These are phyloP conservation scores for Rosa multiflora DNA, from an alignment of 306 rosid species.

Conservation along the genomic window DNA sequence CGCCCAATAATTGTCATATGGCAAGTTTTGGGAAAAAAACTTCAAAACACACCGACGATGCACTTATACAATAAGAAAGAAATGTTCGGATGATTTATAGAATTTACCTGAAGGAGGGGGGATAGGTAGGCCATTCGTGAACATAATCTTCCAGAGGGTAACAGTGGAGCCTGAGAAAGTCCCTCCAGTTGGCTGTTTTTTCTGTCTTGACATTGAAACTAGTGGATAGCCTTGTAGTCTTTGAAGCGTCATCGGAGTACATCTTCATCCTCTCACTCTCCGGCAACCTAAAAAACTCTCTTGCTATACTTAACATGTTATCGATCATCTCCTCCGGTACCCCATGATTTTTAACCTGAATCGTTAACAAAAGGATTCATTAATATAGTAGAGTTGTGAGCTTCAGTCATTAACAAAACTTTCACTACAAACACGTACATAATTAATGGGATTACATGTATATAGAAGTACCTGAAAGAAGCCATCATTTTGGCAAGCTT, in stretches of 20 bases:
- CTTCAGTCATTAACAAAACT: neutral
- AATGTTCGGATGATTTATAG: too few relatives aligned
- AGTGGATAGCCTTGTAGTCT: constrained; percentile 51
- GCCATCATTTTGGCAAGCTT: constrained; percentile 40
- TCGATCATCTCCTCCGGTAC: constrained; percentile 26
- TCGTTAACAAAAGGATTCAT: neutral
- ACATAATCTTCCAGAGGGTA: constrained; percentile 41
- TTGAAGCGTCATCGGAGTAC: constrained; percentile 50
- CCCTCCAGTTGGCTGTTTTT: constrained; percentile 49
- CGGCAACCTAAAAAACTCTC: constrained; percentile 43
- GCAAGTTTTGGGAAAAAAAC: too few relatives aligned
- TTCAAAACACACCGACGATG: too few relatives aligned
- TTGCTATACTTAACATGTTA: constrained; percentile 21
- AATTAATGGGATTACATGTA: neutral
- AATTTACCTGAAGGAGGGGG: constrained; percentile 41
- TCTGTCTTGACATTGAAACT: constrained; percentile 53
- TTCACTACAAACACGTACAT: neutral
- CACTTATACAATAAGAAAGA: too few relatives aligned
- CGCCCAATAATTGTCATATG: too few relatives aligned
- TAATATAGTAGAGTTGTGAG: neutral
- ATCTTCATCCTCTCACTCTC: constrained; percentile 51
- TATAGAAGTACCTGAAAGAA: constrained; percentile 39
- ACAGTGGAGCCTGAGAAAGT: constrained; percentile 50
- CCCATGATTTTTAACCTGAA: constrained; percentile 49
- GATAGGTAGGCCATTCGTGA: constrained; percentile 52